Conservation (phyloP, 2,329 filamentous ascomycete species). For the Cladophialophora bantiana region DNA sequence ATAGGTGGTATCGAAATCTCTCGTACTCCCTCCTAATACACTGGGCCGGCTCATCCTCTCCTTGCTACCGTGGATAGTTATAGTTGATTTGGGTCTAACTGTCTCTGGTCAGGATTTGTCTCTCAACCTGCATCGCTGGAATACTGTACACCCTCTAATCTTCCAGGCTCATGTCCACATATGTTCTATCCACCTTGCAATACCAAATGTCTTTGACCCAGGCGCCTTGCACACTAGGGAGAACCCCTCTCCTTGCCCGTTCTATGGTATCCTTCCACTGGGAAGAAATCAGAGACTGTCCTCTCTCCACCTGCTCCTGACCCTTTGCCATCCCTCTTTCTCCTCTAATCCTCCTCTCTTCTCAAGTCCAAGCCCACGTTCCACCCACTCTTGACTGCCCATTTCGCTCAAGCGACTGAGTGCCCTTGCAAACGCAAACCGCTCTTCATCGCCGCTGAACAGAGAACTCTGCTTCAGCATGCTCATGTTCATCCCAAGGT, state of each 20-base stretch:
- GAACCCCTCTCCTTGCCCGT: background rate
- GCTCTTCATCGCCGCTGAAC: slow-evolving; percentile 93
- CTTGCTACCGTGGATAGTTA: too few relatives aligned
- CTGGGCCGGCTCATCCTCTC: too few relatives aligned
- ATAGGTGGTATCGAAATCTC: too few relatives aligned
- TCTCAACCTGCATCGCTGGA: too few relatives aligned
- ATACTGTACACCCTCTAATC: too few relatives aligned
- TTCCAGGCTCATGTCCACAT: background rate
- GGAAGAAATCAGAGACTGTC: slow-evolving; percentile 51
- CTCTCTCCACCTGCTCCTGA: slow-evolving; percentile 58
- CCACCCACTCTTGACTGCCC: slow-evolving; percentile 94
- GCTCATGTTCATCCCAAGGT: slow-evolving; percentile 82
- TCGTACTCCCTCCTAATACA: too few relatives aligned
- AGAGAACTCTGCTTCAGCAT: slow-evolving; percentile 84
- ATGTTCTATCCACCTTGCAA: background rate
- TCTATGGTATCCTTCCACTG: background rate
- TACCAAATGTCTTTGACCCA: background rate
- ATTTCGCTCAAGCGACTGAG: slow-evolving; percentile 86
- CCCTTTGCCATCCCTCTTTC: slow-evolving; percentile 57
- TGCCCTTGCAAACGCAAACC: slow-evolving; percentile 93
- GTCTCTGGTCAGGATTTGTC: too few relatives aligned
- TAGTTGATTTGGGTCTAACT: too few relatives aligned
- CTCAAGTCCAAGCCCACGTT: slow-evolving; percentile 68
- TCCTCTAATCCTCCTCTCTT: slow-evolving; percentile 54
- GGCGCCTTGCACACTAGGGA: background rate